These are phyloP conservation scores for Metarhizium guizhouense DNA, from an alignment of 2,329 filamentous ascomycete species.

Conservation along the genomic window DNA sequence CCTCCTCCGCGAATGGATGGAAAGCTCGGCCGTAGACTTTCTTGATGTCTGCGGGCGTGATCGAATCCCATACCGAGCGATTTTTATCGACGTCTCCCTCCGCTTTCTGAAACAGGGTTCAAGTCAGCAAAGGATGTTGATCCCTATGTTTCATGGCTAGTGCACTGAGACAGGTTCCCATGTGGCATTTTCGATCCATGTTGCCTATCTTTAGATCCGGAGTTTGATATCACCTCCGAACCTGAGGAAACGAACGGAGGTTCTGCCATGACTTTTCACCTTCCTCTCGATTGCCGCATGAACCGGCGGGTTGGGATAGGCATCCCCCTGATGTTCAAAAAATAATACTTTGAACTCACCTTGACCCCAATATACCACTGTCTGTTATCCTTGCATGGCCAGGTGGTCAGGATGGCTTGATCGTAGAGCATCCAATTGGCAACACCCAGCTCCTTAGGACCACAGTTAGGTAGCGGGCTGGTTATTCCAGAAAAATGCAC, in stretches of 20 bases:
- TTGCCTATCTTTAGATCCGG: no score
- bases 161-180: no score
- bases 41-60: constrained; percentile 9
- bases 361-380: constrained; percentile 14
- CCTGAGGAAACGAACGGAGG: no score
- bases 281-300: no score
- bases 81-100: constrained; percentile 7
- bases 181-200: no score
- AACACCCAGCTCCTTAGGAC: constrained; percentile 8
- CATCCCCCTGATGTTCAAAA: not conserved
- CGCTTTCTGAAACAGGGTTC: not conserved
- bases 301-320: no score
- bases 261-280: no score
- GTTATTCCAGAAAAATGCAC: constrained; percentile 13
- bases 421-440: constrained; percentile 14
- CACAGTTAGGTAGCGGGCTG: constrained; percentile 6
- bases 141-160: no score
- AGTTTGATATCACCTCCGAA: no score
- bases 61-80: constrained; percentile 11
- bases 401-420: constrained; percentile 11
- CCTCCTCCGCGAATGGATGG: constrained; percentile 12
- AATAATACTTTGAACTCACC: constrained; percentile 1
- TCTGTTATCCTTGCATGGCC: constrained; percentile 11
- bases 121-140: no score
- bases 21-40: constrained; percentile 9